phyloP scores from a whole-genome alignment of 1,284 basidiomycete species.

The Ustilago xerochloae region DNA sequence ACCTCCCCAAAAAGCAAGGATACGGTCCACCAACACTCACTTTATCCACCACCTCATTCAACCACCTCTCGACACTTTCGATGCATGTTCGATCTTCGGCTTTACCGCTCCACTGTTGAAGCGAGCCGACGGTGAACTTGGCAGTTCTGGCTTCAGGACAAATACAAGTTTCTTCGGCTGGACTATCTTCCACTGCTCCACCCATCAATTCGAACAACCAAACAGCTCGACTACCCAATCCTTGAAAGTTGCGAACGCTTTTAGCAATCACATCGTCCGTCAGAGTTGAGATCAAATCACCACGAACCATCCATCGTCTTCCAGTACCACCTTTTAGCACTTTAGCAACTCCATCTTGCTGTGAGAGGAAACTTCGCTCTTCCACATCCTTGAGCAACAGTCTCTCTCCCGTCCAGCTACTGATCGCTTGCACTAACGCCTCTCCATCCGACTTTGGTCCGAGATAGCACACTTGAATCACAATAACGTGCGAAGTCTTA shows the following conservation, averaged over 20 bases:
- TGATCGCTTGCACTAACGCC: constrained; percentile 82
- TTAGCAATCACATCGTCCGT: constrained; percentile 85
- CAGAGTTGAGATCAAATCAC: constrained; percentile 75
- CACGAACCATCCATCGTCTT: constrained; percentile 54
- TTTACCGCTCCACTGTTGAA: constrained; percentile 90
- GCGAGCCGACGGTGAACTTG: constrained; percentile 83
- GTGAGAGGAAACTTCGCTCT: constrained; percentile 85
- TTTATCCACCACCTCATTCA: constrained; percentile 46
- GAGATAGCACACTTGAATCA: constrained; percentile 88
- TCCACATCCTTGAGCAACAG: constrained; percentile 87
- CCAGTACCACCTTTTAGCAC: constrained; percentile 81
- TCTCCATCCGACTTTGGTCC: constrained; percentile 78
- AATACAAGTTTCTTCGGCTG: constrained; percentile 73
- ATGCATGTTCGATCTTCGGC: constrained; percentile 82
- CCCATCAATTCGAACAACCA: constrained; percentile 76
- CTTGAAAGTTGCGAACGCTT: constrained; percentile 81
- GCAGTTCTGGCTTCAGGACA: constrained; percentile 81
- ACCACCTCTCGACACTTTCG: constrained; percentile 77
- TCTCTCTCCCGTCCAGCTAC: constrained; percentile 79
- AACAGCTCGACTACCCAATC: constrained; percentile 73
- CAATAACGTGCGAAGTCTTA: constrained; percentile 72
- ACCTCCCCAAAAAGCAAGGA: constrained; percentile 56
- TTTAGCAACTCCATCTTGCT: constrained; percentile 89
- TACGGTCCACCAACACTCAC: constrained; percentile 56
- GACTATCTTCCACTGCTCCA: constrained; percentile 80